Conservation (phyloP, 2,329 filamentous ascomycete species). For the Capronia americana region DNA sequence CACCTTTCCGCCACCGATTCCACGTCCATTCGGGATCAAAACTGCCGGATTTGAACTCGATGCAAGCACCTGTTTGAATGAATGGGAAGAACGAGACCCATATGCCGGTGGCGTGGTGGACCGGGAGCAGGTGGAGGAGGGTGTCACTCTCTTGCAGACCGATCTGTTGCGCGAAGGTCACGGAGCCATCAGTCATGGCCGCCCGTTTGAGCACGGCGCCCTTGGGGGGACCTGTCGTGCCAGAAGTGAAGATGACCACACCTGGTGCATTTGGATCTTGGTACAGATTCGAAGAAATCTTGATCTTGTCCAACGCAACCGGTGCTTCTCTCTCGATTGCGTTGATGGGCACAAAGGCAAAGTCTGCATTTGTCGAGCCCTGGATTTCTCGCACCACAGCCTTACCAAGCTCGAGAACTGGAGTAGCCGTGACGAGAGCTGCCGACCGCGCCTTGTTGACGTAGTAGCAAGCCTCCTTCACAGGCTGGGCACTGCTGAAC, state of each 20-base stretch:
- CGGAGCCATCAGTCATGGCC: conserved; percentile 40
- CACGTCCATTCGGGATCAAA: conserved; percentile 49
- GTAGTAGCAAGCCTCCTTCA: conserved; percentile 46
- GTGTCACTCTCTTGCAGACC: conserved; percentile 42
- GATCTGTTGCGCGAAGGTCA: conserved; percentile 40
- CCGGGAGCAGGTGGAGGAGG: conserved; percentile 46
- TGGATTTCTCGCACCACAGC: conserved; percentile 35
- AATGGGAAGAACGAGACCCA: conserved; percentile 46
- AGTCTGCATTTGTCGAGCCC: conserved; percentile 35
- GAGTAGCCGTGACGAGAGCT: conserved; percentile 36
- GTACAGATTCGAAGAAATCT: conserved; percentile 43
- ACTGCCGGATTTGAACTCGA: conserved; percentile 53
- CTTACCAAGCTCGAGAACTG: conserved; percentile 32
- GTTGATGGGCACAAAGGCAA: conserved; percentile 40
- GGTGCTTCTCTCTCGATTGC: conserved; percentile 34
- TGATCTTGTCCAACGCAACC: conserved; percentile 34
- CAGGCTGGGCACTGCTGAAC: conserved; percentile 43
- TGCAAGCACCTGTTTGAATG: conserved; percentile 49
- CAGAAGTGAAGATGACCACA: conserved; percentile 43
- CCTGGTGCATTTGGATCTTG: conserved; percentile 44
- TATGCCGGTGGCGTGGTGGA: conserved; percentile 44
- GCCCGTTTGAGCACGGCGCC: conserved; percentile 38
- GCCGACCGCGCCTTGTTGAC: conserved; percentile 40
- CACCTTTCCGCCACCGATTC: conserved; percentile 47
- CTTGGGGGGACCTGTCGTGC: conserved; percentile 42